Base-by-base conservation (phyloP, 495 filamentous ascomycete genomes). In the Letharia lupina region DNA sequence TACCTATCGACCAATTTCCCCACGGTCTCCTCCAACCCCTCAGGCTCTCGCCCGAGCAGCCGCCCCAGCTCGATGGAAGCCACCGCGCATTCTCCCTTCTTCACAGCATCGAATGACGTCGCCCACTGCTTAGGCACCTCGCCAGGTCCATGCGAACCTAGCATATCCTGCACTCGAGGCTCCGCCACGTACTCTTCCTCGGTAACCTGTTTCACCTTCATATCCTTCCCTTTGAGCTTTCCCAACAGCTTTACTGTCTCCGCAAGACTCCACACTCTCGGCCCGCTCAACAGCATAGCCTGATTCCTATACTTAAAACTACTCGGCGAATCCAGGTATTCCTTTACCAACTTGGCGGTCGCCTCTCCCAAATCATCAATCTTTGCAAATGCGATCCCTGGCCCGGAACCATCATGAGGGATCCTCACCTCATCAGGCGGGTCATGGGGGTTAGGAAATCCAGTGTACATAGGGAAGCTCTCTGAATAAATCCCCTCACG, bases 391-490 rank as follows among this genome's bases (percentile, higher is more conserved):
- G 81, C 72, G 0, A 84, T 72, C 1, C 81, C 82, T 0, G 77
- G 75, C 0, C 77, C 79, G 0, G 60, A 57, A 3, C 81, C 82
- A 28, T 78, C 70, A 64, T 83, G 82, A 44, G 82, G 82, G 62
- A 85, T 81, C 2, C 71, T 71, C 11, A 85, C 76, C 67, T 83
- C 78, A 56, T 56, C 52, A 35, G 52, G 47, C 54, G 33, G 33
- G 33, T 57, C 31, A 5, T 37, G 5, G 0, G 76, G 71, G 57
- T 83, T 77, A 67, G 85, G 86, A 73, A 86, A 87, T 0, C 83
- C 81, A 2, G 86, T 83, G 72, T 91, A 90, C 66, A 90, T 79
- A 16, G 86, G 86, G 77, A 83, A 89, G 8, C 82, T 86, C 74
- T 89, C 86, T 12, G 81, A 79, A 69, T 90, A 90, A 40, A 90